Percentiles rank a stretch among this genome's conserved stretches.
Conservation (phyloP, 192 early-diverging fungal species). For the Coemansia sp. region DNA sequence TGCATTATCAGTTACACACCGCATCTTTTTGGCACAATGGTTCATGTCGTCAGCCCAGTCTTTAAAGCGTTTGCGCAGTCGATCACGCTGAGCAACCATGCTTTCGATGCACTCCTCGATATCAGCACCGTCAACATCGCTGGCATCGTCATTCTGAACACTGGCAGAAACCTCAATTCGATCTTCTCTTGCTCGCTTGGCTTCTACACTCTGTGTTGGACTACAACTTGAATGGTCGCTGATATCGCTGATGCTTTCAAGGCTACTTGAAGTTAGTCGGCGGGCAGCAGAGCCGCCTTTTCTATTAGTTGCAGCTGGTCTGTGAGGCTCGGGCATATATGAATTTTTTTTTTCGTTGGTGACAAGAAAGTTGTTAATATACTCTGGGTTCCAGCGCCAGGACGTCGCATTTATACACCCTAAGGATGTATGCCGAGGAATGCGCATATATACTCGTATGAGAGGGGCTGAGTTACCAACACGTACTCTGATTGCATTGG, state of each 20-base stretch:
- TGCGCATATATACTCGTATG: background rate
- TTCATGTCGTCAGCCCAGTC: constrained; percentile 38
- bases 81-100: constrained; percentile 40
- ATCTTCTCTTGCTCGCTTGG: background rate
- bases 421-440: background rate
- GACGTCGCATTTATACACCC: background rate
- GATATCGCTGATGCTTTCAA: constrained; percentile 14
- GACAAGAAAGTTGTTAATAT: background rate
- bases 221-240: background rate
- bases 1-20: constrained; percentile 42
- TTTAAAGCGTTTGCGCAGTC: constrained; percentile 51
- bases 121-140: background rate
- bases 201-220: background rate
- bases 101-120: constrained; percentile 31
- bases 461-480: background rate
- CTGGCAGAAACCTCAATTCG: background rate
- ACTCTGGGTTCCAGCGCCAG: background rate
- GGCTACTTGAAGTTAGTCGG: background rate
- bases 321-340: constrained; percentile 1
- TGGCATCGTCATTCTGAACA: background rate
- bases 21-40: constrained; percentile 22
- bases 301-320: background rate
- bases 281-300: background rate
- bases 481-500: background rate
- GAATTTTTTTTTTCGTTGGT: too few relatives aligned